Evolutionary conservation across 345 rosid genomes (phyloP), one percentile per base, ranked within the genome.

Genomic region (Acer negundo): DNA sequence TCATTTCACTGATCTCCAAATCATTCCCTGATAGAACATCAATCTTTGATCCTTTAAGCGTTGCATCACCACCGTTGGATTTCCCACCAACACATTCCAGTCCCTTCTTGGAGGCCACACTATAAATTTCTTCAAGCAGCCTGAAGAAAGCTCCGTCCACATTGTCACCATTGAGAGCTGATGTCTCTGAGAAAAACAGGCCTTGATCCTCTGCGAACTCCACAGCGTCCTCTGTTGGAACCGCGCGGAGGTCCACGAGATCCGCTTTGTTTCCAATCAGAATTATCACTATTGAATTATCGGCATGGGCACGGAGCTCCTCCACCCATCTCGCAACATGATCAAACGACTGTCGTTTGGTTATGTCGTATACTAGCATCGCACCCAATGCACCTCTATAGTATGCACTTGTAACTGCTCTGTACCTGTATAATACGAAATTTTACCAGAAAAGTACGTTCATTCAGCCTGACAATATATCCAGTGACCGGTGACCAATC

Each of bases 261-360:
- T 93, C 98, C 19, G 90, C 90, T 78, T 93, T 92, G 87, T 93
- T 93, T 1, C 97, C 98, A 0, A 93, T 89, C 68, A 92, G 86
- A 82, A 83, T 92, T 47, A 93, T 93, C 55, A 89, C 93, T 15
- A 88, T 89, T 17, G 95, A 90, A 17, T 75, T 89, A n/a, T 90
- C 94, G n/a, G 95, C 97, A 76, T 93, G 97, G 62, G 87, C 91
- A 12, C 96, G 89, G 49, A 91, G 83, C 31, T 91, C 96, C 68
- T 90, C 96, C 15, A 90, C 83, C 96, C 96, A 91, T 64, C 92
- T 86, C 8, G 90, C 91, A 15, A 88, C 90, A 73, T 90, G 90
- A 84, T 91, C 98, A 76, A 92, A 90, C 26, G 93, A 83, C 56
- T 75, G 78, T 40, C 92, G 67, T 46, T 89, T 92, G 2, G 97